Evolutionary conservation across 192 early-diverging fungal genomes (phyloP).

Genomic region (Phycomyces nitens): DNA sequence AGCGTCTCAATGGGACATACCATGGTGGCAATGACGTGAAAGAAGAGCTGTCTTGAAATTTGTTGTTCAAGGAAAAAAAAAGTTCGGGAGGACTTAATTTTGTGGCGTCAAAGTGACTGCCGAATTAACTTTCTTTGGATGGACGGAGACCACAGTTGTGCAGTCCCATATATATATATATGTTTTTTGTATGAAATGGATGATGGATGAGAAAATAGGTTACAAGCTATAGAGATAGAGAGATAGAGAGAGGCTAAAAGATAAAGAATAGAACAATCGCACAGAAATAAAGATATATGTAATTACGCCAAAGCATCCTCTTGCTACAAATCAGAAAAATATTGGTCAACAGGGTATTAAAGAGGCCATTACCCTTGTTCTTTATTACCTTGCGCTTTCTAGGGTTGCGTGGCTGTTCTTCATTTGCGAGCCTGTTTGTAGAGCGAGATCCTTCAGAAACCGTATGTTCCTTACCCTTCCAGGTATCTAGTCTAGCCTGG

Average conservation of each 20-base stretch:
- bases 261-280: too few species aligned
- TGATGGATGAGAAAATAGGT: too few species aligned
- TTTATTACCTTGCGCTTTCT: conserved; percentile 10
- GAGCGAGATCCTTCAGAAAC: too few species aligned
- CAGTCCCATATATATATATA: too few species aligned
- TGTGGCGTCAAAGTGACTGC: conserved; percentile 4
- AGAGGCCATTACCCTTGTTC: too few species aligned
- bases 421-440: neutral
- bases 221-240: too few species aligned
- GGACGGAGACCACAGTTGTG: neutral
- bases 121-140: neutral
- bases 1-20: neutral
- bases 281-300: too few species aligned
- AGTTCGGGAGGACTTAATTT: neutral
- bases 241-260: too few species aligned
- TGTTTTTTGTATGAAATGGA: too few species aligned
- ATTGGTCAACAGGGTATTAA: too few species aligned
- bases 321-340: too few species aligned
- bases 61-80: neutral
- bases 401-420: conserved; percentile 2
- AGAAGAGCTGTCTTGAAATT: neutral
- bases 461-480: neutral
- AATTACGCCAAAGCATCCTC: too few species aligned
- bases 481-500: neutral
- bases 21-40: conserved; percentile 1